Conservation (phyloP, 768 basidiomycete species). For the Paxillus ammoniavirescens region DNA sequence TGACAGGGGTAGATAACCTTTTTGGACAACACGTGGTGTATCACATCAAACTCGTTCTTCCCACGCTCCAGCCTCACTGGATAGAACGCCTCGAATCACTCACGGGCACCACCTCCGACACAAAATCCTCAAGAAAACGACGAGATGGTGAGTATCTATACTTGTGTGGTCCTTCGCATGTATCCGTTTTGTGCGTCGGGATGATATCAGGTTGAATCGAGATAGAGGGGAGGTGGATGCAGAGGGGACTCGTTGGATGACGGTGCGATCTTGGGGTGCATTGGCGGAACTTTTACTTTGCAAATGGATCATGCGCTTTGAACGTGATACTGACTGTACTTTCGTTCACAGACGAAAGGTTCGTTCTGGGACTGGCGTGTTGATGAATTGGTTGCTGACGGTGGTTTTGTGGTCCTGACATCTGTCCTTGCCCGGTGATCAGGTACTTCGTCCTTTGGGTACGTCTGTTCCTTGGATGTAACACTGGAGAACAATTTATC, state of each 20-base stretch:
- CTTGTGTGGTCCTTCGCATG: constrained; percentile 10
- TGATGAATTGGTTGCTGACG: constrained; percentile 11
- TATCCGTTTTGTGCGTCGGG: constrained; percentile 1
- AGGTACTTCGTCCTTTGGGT: constrained; percentile 98
- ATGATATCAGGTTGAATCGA: constrained; percentile 33
- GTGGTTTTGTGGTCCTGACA: not conserved
- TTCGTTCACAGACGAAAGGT: constrained; percentile 77
- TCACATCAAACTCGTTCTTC: constrained; percentile 10
- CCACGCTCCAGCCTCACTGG: constrained; percentile 21
- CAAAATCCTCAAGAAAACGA: constrained; percentile 35
- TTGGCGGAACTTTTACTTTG: not conserved
- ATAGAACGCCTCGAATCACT: not conserved
- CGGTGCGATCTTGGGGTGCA: constrained; percentile 11
- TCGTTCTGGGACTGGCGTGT: constrained; percentile 26
- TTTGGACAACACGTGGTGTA: constrained; percentile 4
- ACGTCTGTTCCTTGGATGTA: constrained; percentile 34
- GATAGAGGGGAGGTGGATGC: constrained; percentile 15
- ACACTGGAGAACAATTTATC: not conserved
- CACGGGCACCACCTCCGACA: constrained; percentile 15
- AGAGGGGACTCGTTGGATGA: constrained; percentile 32
- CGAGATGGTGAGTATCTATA: constrained; percentile 45
- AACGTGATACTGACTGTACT: constrained; percentile 18
- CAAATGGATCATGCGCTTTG: not conserved
- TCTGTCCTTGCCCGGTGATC: constrained; percentile 18
- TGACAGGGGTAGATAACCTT: not conserved